Evolutionary conservation across 1,284 basidiomycete genomes (phyloP), one percentile per base, ranked within the genome.

Genomic region (Malassezia globosa): DNA sequence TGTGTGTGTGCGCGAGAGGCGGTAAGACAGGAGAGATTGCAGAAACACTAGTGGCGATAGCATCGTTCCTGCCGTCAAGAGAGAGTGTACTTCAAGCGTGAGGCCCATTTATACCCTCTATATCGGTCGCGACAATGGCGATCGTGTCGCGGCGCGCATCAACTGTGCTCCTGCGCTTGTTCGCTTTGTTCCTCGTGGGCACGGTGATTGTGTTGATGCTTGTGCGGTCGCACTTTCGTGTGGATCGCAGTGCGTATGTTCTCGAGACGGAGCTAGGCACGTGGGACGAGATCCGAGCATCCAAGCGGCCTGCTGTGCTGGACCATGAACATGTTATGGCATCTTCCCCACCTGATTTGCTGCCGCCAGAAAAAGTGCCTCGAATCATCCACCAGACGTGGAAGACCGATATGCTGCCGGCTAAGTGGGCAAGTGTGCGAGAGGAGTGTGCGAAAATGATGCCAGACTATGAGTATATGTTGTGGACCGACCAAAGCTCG

Each of bases 351-450:
- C 11, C 11, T 11, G 54, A 31, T 10, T 29, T 35, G 11, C 29
- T 37, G 27, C 62, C 66, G 13, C 42, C 37, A 5, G 66, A 67
- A 41, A 61, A 61, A 46, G 83, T 96, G 35, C 92, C 92, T 1
- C 80, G 87, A 42, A 87, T 97, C 61, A 81, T 97, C 46, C 92
- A 97, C 74, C 92, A 96, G 78, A 97, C 94, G 18, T 97, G 92
- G 92, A 95, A 94, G 76, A 82, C 83, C 16, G 82, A 92, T 56
- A 80, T 78, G 0, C 77, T 97, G 19, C 94, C 94, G 4, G 75
- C 79, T 33, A 79, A 81, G 55, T 97, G 90, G 90, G 79, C 80
- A 59, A 77, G 59, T 16, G 65, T 73, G 19, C 58, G 72, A 6
- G 65, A 72, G 33, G 66, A 60, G 31, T 75, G 74, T 51, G 60